These are phyloP conservation scores for Hirschioporus abietinus DNA, from an alignment of 768 basidiomycete species.

Conservation along the genomic window DNA sequence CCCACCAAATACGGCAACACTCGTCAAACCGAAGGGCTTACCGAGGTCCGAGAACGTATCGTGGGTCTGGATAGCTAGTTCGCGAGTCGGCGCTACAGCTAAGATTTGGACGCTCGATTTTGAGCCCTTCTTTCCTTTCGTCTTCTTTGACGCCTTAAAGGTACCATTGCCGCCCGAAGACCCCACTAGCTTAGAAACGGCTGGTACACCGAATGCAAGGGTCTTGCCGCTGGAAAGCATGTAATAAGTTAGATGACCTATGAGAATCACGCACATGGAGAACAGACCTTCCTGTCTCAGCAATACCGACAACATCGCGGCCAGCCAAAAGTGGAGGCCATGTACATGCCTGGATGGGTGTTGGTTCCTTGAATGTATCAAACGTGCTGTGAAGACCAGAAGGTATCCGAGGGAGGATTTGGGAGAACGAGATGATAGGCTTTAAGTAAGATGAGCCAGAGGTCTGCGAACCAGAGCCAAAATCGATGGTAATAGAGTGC, in stretches of 20 bases:
- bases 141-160: constrained; percentile 16
- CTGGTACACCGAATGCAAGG: constrained; percentile 91
- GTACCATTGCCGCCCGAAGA: constrained; percentile 10
- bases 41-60: constrained; percentile 74
- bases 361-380: constrained; percentile 74
- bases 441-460: constrained; percentile 37
- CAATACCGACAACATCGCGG: constrained; percentile 90
- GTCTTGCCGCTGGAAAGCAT: constrained; percentile 78
- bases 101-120: constrained; percentile 52
- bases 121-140: constrained; percentile 25
- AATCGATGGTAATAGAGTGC: constrained; percentile 70
- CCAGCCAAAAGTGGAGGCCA: constrained; percentile 86
- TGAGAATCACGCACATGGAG: background rate
- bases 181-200: constrained; percentile 60
- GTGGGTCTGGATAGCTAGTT: constrained; percentile 94
- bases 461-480: constrained; percentile 42
- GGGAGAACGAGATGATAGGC: constrained; percentile 72
- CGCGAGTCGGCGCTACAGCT: constrained; percentile 91
- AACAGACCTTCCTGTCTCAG: constrained; percentile 84
- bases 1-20: constrained; percentile 93
- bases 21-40: constrained; percentile 65
- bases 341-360: constrained; percentile 92
- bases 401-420: constrained; percentile 54
- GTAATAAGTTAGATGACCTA: constrained; percentile 3
- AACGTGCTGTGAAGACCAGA: constrained; percentile 58